A percentile compares a stretch with the other conserved stretches of the same genome.
phyloP scores from a whole-genome alignment of 1,284 basidiomycete genomes.

The Peniophora sp. region DNA sequence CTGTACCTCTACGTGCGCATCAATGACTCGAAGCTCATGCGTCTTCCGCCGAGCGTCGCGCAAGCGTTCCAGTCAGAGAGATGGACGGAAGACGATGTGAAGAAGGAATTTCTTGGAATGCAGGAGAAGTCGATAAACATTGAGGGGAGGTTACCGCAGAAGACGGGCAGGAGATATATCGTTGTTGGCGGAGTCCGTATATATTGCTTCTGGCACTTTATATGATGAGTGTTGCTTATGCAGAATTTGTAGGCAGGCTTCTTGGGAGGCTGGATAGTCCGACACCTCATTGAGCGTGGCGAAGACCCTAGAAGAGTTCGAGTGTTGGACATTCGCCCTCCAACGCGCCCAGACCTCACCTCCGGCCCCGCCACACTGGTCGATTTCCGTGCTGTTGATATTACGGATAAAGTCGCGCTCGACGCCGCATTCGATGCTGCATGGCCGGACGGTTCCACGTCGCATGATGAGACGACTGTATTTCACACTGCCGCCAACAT shows the following conservation, averaged over 20 bases:
- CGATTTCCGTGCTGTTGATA: conserved; percentile 49
- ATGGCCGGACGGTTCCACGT: conserved; percentile 33
- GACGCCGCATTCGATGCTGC: conserved; percentile 54
- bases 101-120: conserved; percentile 26
- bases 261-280: conserved; percentile 68
- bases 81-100: conserved; percentile 30
- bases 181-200: conserved; percentile 43
- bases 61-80: conserved; percentile 38
- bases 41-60: conserved; percentile 32
- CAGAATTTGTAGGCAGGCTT: conserved; percentile 49
- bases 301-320: conserved; percentile 59
- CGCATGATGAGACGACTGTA: conserved; percentile 39
- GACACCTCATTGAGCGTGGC: conserved; percentile 57
- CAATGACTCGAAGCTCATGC: conserved; percentile 44
- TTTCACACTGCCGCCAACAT: conserved; percentile 72
- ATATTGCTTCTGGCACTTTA: background rate
- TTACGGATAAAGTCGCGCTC: conserved; percentile 45
- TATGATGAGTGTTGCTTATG: background rate
- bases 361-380: conserved; percentile 40
- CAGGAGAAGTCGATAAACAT: conserved; percentile 23
- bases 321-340: conserved; percentile 56
- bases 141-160: conserved; percentile 35
- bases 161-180: conserved; percentile 49
- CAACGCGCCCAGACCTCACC: conserved; percentile 44
- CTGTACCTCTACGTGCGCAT: conserved; percentile 39